Base-by-base conservation (phyloP, 768 basidiomycete species). In the Thelephora ganbajun region DNA sequence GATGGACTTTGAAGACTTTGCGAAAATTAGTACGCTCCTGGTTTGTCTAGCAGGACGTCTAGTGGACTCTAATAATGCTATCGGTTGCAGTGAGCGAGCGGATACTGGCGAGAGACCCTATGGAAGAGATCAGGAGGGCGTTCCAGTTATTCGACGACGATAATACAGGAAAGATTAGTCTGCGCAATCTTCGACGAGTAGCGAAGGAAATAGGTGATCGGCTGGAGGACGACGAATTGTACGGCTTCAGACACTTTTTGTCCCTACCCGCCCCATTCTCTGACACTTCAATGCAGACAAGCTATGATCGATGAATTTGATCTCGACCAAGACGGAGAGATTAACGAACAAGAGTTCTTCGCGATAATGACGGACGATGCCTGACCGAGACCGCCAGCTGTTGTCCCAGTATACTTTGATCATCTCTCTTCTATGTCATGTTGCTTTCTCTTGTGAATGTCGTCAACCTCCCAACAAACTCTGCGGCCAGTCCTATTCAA, bases 241-340 rank as follows among this genome's bases (percentile, higher is more conserved):
- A 63, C 63, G 92, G 80, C 16, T 19, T 22, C 47, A 12, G 4
- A 33, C 14, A 16, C 13, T 33, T 20, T 20, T 46, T 20, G 18
- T 44, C 20, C 9, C 22, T 36, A 30, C 36, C 20, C 20, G 23
- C 45, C 42, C 19, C 16, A 47, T 44, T 14, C 18, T 26, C 45
- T 45, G 35, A 34, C 39, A 36, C 37, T n/a, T 30, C 33, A 1
- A 43, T 35, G 6, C 56, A 97, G 94, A 55, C 92, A 97, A 79
- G 96, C 96, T 19, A 99, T 99, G 96, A 99, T 99, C 59, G 96
- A 99, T 57, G 96, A 99, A 66, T 99, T 99, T 60, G 96, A 99
- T 64, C 78, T 99, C 20, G 96, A 99, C 67, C 83, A 91, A 62
- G 96, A 99, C 55, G 92, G 93, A 23, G 94, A 94, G 68, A 98